These are phyloP conservation scores for Stylosanthes scabra DNA, from an alignment of 331 rosid genomes.

Conservation along the genomic window DNA sequence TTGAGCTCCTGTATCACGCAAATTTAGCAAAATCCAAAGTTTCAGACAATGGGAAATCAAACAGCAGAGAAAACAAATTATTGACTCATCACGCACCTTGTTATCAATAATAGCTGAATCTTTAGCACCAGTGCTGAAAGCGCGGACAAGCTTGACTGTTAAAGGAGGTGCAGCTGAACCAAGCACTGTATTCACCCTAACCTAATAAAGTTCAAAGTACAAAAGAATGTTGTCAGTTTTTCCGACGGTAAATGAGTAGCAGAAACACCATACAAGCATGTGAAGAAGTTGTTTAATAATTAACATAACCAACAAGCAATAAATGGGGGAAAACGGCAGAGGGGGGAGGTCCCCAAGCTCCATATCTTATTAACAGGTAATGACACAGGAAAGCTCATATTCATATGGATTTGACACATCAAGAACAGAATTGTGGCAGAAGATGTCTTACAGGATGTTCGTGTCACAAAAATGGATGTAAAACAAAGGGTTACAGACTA, in stretches of 20 bases:
- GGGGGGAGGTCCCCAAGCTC: constrained; percentile 10
- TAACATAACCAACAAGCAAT: constrained; percentile 21
- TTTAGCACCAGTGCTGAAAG: constrained; percentile 66
- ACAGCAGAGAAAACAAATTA: constrained; percentile 30
- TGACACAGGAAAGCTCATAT: not conserved
- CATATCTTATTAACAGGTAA: not conserved
- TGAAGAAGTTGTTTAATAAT: not conserved
- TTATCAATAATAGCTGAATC: constrained; percentile 62
- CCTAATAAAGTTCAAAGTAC: constrained; percentile 60
- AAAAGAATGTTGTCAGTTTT: constrained; percentile 33
- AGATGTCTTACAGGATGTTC: not conserved
- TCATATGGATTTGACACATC: not conserved
- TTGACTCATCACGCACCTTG: constrained; percentile 56
- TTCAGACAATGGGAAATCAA: constrained; percentile 6
- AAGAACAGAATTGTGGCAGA: constrained; percentile 8
- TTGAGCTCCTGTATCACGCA: constrained; percentile 75
- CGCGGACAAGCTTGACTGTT: constrained; percentile 82
- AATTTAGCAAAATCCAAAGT: constrained; percentile 28
- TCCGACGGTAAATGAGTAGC: constrained; percentile 15
- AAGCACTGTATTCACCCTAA: constrained; percentile 84
- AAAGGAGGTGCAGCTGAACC: constrained; percentile 91
- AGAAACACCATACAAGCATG: not conserved
- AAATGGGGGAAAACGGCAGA: not conserved
- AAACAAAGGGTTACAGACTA: not conserved
- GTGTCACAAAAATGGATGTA: constrained; percentile 2